Evolutionary conservation across 768 basidiomycete genomes (phyloP).

Genomic region (Cubamyces sp.): DNA sequence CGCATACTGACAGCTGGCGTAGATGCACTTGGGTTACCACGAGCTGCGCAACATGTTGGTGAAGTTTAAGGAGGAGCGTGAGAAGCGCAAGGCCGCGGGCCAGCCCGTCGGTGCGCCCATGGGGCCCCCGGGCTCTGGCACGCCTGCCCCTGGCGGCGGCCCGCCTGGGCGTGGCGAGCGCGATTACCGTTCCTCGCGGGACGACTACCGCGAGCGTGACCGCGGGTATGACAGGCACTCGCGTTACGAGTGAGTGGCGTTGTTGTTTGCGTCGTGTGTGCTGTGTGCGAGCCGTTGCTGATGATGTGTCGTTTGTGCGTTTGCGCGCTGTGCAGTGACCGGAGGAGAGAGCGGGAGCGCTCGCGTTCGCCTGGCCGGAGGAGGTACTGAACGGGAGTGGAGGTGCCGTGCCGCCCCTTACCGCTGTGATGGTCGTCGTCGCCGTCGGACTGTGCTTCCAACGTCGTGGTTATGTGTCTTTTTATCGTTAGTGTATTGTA

Average conservation of each 20-base stretch:
- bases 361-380: slow-evolving; percentile 37
- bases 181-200: slow-evolving; percentile 63
- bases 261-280: slow-evolving; percentile 5
- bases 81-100: slow-evolving; percentile 67
- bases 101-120: slow-evolving; percentile 47
- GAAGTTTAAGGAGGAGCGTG: slow-evolving; percentile 90
- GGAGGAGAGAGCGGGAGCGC: slow-evolving; percentile 36
- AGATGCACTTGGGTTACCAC: slow-evolving; percentile 99
- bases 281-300: slow-evolving; percentile 6
- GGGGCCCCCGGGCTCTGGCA: slow-evolving; percentile 34
- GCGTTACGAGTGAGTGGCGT: slow-evolving; percentile 68
- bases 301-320: slow-evolving; percentile 1
- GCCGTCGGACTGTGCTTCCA: slow-evolving; percentile 2
- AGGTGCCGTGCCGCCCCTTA: too few relatives aligned
- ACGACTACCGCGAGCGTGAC: slow-evolving; percentile 65
- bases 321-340: slow-evolving; percentile 26
- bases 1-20: slow-evolving; percentile 7
- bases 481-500: slow-evolving; percentile 23
- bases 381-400: slow-evolving; percentile 29
- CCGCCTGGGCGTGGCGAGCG: slow-evolving; percentile 49
- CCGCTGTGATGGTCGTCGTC: not conserved
- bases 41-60: slow-evolving; percentile 93
- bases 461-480: slow-evolving; percentile 12
- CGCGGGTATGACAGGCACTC: slow-evolving; percentile 68
- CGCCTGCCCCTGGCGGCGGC: slow-evolving; percentile 41